Evolutionary conservation across 768 basidiomycete species (phyloP).

Genomic region (Leccinum subtestaceum): DNA sequence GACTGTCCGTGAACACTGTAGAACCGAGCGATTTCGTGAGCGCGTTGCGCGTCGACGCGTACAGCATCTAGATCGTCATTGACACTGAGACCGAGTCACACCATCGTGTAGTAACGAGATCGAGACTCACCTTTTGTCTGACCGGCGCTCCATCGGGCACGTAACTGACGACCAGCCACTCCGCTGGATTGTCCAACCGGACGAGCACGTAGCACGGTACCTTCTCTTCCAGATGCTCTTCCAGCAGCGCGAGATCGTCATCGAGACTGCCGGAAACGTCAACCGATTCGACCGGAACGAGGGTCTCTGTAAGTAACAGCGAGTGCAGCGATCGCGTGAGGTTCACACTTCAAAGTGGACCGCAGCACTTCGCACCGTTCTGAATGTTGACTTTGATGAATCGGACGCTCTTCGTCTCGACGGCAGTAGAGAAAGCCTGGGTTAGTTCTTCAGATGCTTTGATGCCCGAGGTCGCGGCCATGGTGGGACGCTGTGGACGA

Average conservation of each 20-base stretch:
- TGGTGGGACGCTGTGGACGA: constrained; percentile 24
- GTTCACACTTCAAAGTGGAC: constrained; percentile 10
- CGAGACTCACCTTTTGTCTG: constrained; percentile 63
- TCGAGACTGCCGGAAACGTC: constrained; percentile 50
- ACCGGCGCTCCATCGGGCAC: constrained; percentile 82
- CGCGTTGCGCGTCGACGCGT: constrained; percentile 72
- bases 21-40: constrained; percentile 76
- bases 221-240: constrained; percentile 55
- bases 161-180: constrained; percentile 77
- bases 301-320: constrained; percentile 49
- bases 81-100: not conserved
- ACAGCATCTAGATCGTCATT: constrained; percentile 66
- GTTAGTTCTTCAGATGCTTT: constrained; percentile 56
- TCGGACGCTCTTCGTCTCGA: constrained; percentile 48
- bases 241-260: constrained; percentile 59
- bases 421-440: constrained; percentile 55
- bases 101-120: constrained; percentile 3
- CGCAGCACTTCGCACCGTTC: constrained; percentile 53
- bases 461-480: constrained; percentile 79
- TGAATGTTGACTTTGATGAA: constrained; percentile 77
- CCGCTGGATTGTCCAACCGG: constrained; percentile 56
- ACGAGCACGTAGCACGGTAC: constrained; percentile 75
- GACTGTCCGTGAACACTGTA: constrained; percentile 61
- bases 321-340: constrained; percentile 19
- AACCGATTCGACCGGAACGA: constrained; percentile 57